Evolutionary conservation across 2,329 filamentous ascomycete species (phyloP).

Genomic region (Alternaria conjuncta): DNA sequence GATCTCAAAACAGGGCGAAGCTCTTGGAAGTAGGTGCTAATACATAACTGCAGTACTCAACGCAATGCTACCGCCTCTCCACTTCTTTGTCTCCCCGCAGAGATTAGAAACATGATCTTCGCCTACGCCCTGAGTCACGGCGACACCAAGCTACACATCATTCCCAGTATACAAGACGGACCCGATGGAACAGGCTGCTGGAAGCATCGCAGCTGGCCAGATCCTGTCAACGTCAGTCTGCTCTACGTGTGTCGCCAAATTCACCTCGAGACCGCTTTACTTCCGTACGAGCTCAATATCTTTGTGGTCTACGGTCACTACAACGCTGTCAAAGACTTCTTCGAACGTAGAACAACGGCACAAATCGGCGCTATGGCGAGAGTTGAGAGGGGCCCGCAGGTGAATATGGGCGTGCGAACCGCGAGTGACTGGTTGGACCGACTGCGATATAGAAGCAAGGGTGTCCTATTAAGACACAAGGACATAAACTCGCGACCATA

Average conservation of each 20-base stretch:
- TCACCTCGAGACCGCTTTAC: background rate
- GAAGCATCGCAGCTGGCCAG: background rate
- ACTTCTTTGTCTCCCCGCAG: background rate
- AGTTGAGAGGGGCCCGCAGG: too few species aligned
- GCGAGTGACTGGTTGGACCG: too few species aligned
- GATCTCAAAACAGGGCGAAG: accelerated
- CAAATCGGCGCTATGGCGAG: background rate
- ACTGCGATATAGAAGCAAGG: too few species aligned
- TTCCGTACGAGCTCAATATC: background rate
- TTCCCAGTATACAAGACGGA: background rate
- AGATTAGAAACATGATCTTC: background rate
- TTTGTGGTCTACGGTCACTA: accelerated
- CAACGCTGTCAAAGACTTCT: background rate
- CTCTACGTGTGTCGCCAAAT: background rate
- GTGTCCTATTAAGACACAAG: too few species aligned
- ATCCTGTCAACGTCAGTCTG: background rate
- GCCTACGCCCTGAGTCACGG: background rate
- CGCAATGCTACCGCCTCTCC: background rate
- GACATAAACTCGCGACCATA: too few species aligned
- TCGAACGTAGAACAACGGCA: accelerated
- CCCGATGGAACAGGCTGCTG: background rate
- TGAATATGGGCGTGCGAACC: too few species aligned
- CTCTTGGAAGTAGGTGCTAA: background rate
- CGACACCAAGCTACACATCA: background rate
- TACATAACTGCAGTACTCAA: background rate